Percentiles rank a stretch among this genome's conserved stretches.
These are phyloP conservation scores for Penicillium egyptiacum DNA, from an alignment of 495 filamentous ascomycete genomes.

Conservation along the genomic window DNA sequence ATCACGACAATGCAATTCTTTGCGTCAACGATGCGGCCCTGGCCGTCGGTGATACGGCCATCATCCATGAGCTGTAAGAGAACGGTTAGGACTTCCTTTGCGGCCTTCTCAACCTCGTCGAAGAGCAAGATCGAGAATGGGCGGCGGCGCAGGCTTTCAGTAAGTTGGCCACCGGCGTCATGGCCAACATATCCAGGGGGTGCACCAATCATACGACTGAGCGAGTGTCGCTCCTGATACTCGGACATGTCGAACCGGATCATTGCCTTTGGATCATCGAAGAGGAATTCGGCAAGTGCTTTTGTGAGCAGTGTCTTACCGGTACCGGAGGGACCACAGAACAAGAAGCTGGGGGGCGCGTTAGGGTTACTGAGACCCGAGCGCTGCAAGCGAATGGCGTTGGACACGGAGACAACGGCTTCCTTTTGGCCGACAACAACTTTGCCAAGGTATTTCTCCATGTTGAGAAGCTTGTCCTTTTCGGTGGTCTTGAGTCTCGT, in stretches of 20 bases:
- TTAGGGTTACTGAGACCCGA: conserved; percentile 94
- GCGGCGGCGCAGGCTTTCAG: conserved; percentile 85
- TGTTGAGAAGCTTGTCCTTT: conserved; percentile 93
- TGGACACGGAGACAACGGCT: conserved; percentile 89
- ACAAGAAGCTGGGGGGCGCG: conserved; percentile 94
- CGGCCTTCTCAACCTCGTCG: conserved; percentile 97
- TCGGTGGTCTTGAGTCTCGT: conserved; percentile 91
- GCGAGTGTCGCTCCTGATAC: conserved; percentile 95
- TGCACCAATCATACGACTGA: conserved; percentile 96
- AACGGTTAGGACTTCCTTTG: conserved; percentile 95
- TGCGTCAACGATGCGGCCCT: conserved; percentile 90
- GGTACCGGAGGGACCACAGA: conserved; percentile 96
- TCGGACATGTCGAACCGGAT: conserved; percentile 99
- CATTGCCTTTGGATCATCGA: conserved; percentile 97
- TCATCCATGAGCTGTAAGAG: conserved; percentile 98
- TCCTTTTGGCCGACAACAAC: conserved; percentile 92
- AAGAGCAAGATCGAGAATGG: conserved; percentile 98
- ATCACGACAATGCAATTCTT: conserved; percentile 99
- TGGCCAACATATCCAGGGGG: conserved; percentile 97
- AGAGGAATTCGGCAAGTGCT: conserved; percentile 94
- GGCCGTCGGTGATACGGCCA: conserved; percentile 96
- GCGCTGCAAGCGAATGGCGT: conserved; percentile 91
- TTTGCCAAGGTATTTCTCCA: conserved; percentile 83
- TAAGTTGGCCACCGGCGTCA: conserved; percentile 93
- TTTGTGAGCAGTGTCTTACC: conserved; percentile 98